Evolutionary conservation across 805 yeast genomes (phyloP), one percentile per base, ranked within the genome.

Genomic region (Sugiyamaella americana): DNA sequence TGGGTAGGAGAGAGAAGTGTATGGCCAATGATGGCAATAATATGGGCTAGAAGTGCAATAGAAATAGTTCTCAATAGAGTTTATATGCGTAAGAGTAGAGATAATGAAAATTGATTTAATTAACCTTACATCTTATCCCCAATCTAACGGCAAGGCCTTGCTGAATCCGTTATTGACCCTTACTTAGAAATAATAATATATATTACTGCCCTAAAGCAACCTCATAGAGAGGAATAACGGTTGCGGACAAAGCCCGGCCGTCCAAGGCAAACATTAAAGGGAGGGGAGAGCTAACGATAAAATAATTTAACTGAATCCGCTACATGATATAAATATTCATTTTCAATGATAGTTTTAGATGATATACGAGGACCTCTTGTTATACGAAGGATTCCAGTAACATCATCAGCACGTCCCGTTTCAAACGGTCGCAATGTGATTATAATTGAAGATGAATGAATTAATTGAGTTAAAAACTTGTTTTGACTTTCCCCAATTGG

Each of bases 1-100:
- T 69, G 76, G 44, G 87, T 89, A 26, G 98, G 98, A 3, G 97
- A 91, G 63, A 72, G 84, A 52, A 84, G 95, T 38, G 87, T 88
- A 1, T 93, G 98, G 98, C 95, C 96, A 1, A 76, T 87, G 43
- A 71, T 87, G 51, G 87, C 96, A 0, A 69, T 88, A 32, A 70
- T 93, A 24, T 82, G 88, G 79, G 84, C 95, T 1, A 71, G 98
- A 40, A 86, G 96, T 58, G 80, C 89, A 1, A 84, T 91, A 45
- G 98, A 91, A 69, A 87, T 84, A 65, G 84, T 88, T 21, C 70
- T 91, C 46, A 96, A 89, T 61, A 87, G 83, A 62, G 75, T 78
- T 58, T 85, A 76, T 61, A 75, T 70, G 19, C 50, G 46, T 43
- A 50, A 51, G 40, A 43, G 37, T 29, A 40, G 51, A 36, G 44